Base-by-base conservation (phyloP, 352 stramenopile genomes). In the Albugo candida region DNA sequence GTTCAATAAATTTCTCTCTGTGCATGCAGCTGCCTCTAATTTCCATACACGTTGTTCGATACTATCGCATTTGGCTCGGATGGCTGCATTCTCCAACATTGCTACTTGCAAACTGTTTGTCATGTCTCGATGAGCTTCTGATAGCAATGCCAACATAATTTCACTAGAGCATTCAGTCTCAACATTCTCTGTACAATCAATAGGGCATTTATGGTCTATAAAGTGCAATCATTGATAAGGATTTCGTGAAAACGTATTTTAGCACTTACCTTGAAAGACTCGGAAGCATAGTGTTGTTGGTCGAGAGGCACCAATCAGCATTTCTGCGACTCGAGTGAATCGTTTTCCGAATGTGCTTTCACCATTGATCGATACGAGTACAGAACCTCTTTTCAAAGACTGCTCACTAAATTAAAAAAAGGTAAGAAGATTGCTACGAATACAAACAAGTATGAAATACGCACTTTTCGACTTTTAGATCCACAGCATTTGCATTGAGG, bases 301-400 rank as follows among this genome's bases (percentile, higher is more conserved):
- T 11, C 67, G 60, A 2, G 71, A 77, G 11, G 73, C 76, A 14
- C 63, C 66, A 13, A 64, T 57, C 24, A 86, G 41, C 35, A 67
- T 56, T 42, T 66, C 64, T 45, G 81, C 72, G 11, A 81, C 61
- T 11, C 59, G 54, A 1, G 52, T 41, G 51, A 85, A 86, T 16
- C 50, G 55, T 51, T 53, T 48, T 5, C 73, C 71, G 47, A 83
- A 83, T 2, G 73, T 89, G 49, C 70, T 83, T 48, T 85, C 65
- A 31, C 77, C 73, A 58, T 86, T 89, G 48, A 89, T 65, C 6
- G 73, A 72, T 2, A 79, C 61, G 18, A 89, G 52, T 17, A 88
- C 64, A 24, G 82, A 84, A 5, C 76, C 76, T 48, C 80, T 83
- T n/a, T 58, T 56, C 36, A 86, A 43, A 2, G 24, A 18, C 43